Percentiles rank a stretch among this genome's conserved stretches.
phyloP scores from a whole-genome alignment of 345 rosid species.

The Fremontodendron californicum region DNA sequence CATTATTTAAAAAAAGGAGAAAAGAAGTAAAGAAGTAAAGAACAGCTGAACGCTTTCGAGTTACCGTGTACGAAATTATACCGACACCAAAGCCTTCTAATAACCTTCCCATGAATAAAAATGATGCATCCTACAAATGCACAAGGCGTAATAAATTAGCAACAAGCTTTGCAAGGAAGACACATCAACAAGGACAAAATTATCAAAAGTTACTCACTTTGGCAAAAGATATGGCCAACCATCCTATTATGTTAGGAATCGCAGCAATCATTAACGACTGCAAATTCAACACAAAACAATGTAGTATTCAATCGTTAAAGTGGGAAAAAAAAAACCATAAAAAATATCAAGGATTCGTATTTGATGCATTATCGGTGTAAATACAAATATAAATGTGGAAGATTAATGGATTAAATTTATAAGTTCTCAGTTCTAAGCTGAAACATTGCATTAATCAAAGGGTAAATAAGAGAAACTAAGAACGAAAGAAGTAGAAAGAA shows the following conservation, averaged over 20 bases:
- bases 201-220: conserved; percentile 39
- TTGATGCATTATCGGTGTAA: background rate
- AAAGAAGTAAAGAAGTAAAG: background rate
- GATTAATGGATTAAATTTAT: background rate
- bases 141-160: background rate
- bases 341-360: too few species aligned
- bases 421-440: background rate
- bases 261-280: conserved; percentile 79
- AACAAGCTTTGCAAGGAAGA: background rate
- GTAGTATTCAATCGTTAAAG: conserved; percentile 37
- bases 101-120: conserved; percentile 74
- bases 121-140: conserved; percentile 54
- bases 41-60: background rate
- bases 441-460: background rate
- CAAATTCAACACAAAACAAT: background rate
- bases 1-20: background rate
- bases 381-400: background rate
- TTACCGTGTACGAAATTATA: conserved; percentile 67
- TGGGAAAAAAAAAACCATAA: background rate
- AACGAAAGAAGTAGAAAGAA: background rate
- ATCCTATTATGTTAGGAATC: conserved; percentile 67
- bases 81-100: conserved; percentile 79
- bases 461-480: background rate
- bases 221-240: conserved; percentile 68
- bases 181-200: background rate